Base-by-base conservation (phyloP, 805 yeast species). In the Pachysolen tannophilus region DNA sequence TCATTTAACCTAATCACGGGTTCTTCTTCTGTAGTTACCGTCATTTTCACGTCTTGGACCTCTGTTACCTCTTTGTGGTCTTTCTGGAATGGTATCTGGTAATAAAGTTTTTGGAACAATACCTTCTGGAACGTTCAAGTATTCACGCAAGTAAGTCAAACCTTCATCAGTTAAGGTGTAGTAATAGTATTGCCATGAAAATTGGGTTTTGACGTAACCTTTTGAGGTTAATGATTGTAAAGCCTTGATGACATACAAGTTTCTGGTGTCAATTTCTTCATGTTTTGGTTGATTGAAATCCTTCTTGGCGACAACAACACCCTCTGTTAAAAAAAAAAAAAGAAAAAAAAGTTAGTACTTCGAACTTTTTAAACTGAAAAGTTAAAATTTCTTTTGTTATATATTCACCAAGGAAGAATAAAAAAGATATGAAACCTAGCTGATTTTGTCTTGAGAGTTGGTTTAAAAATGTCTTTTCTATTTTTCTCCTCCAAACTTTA, bases 121-220 rank as follows among this genome's bases (percentile, higher is more conserved):
- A 73, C 87, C 94, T 71, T 84, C 94, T 74, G 98, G 98, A 61
- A 92, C 79, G 82, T 88, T 87, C 70, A 92, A 82, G 85, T 87
- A 92, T 67, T 85, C 87, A 76, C 97, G 84, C 65, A 92, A 82
- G 83, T 75, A 92, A 65, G 87, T 95, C 52, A 92, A 90, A 82
- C 99, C 99, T 73, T 85, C 96, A 66, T 92, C 97, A 66, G 97
- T 92, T 67, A 92, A 83, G 78, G 98, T 86, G 94, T 92, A 92
- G 95, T 92, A 92, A 78, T 92, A 92, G 81, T 86, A 86, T 81
- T 88, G 97, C 99, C 99, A 92, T 63, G 97, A 90, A 82, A 90
- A 92, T 75, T 87, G 97, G 60, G 99, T 92, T 85, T 90, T 87
- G 72, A 92, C 97, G 82, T 63, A 92, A 69, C 99, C 99, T 72